Conservation (phyloP, 2,329 filamentous ascomycete genomes). For the Acarospora socialis region DNA sequence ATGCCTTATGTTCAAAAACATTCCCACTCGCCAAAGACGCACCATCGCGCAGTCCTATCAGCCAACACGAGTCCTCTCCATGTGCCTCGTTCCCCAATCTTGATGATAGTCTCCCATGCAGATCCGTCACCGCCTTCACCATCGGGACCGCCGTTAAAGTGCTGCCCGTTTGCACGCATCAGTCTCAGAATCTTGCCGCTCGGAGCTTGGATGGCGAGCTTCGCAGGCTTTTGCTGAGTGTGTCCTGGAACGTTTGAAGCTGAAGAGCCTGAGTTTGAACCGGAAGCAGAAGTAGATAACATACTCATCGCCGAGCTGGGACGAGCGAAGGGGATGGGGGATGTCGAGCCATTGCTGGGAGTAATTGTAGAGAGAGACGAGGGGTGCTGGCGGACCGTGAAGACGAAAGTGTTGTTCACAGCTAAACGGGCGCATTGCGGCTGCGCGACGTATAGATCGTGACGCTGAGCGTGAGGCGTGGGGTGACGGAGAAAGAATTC, state of each 20-base stretch:
- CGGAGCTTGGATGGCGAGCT: slow-evolving; percentile 86
- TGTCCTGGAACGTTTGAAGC: slow-evolving; percentile 36
- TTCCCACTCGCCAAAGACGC: slow-evolving; percentile 56
- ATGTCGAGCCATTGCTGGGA: slow-evolving; percentile 31
- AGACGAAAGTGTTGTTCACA: slow-evolving; percentile 95
- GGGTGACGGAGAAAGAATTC: slow-evolving; percentile 88
- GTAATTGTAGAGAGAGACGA: slow-evolving; percentile 41
- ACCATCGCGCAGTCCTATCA: slow-evolving; percentile 52
- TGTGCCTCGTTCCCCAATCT: slow-evolving; percentile 47
- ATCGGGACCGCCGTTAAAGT: slow-evolving; percentile 22
- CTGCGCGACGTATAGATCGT: slow-evolving; percentile 93
- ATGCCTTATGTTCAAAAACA: slow-evolving; percentile 34
- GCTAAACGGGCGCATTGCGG: slow-evolving; percentile 82
- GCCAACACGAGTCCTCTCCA: slow-evolving; percentile 51
- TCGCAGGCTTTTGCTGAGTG: slow-evolving; percentile 75
- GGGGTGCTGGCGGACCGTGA: slow-evolving; percentile 85
- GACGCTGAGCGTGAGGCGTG: slow-evolving; percentile 90
- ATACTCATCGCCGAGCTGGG: slow-evolving; percentile 53
- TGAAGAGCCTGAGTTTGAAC: slow-evolving; percentile 19
- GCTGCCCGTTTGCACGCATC: slow-evolving; percentile 33
- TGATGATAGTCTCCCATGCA: slow-evolving; percentile 53
- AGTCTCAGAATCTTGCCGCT: slow-evolving; percentile 81
- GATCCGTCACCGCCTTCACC: slow-evolving; percentile 35
- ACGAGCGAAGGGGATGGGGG: slow-evolving; percentile 47
- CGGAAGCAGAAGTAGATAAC: slow-evolving; percentile 17